A percentile compares a stretch with the other conserved stretches of the same genome.
phyloP scores from a whole-genome alignment of 2,329 filamentous ascomycete species.

The Emmonsiellopsis sp. region DNA sequence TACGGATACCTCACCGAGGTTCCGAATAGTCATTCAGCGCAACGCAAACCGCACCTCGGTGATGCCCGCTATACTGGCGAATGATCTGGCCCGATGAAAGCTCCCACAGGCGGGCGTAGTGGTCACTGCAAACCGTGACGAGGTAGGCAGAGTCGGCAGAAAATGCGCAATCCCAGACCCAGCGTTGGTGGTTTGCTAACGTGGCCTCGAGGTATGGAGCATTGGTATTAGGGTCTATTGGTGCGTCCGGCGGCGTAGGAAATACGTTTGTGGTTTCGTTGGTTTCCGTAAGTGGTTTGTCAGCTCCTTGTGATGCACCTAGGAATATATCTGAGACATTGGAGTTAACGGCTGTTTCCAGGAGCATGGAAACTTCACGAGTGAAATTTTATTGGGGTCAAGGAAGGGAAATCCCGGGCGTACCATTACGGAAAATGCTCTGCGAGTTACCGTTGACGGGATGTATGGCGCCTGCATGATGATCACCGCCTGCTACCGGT shows the following conservation, averaged over 20 bases:
- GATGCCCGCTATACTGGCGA: constrained; percentile 89
- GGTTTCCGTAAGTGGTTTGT: neutral
- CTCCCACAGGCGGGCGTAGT: constrained; percentile 90
- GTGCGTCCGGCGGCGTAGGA: constrained; percentile 28
- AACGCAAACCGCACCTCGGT: constrained; percentile 84
- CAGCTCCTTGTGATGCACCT: neutral
- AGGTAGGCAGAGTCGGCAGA: constrained; percentile 87
- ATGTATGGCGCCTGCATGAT: neutral
- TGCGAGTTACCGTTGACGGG: neutral
- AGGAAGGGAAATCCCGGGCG: neutral
- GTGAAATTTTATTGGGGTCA: neutral
- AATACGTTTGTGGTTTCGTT: constrained; percentile 15
- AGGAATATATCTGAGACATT: neutral
- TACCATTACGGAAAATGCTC: neutral
- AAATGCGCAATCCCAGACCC: constrained; percentile 97
- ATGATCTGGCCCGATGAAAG: constrained; percentile 79
- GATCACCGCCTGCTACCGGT: neutral
- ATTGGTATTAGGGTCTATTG: constrained; percentile 37
- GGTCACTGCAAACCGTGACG: constrained; percentile 86
- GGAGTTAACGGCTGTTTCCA: neutral
- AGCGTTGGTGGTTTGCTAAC: constrained; percentile 81
- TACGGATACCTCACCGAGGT: constrained; percentile 23
- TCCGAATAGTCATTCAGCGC: constrained; percentile 75
- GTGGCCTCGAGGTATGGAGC: constrained; percentile 74
- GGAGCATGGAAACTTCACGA: neutral